phyloP scores from a whole-genome alignment of 2,329 filamentous ascomycete species.

The Scedosporium apiospermum region DNA sequence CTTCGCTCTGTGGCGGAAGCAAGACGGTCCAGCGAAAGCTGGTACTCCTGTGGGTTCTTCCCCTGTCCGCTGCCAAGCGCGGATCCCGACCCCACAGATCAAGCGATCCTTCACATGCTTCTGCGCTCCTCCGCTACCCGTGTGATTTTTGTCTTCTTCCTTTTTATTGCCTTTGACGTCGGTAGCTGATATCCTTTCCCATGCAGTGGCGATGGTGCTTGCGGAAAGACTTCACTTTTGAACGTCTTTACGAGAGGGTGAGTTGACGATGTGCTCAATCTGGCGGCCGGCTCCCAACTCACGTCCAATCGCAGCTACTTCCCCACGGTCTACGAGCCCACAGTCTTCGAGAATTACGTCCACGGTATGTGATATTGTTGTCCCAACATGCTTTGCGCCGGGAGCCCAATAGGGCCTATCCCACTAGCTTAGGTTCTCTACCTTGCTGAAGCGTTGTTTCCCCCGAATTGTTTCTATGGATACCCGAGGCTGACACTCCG shows the following conservation, averaged over 20 bases:
- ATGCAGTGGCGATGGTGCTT: constrained; percentile 84
- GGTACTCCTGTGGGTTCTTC: constrained; percentile 61
- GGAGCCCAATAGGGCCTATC: no score
- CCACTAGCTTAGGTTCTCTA: not conserved
- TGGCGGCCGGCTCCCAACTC: not conserved
- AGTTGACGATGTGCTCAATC: constrained; percentile 20
- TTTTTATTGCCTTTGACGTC: not conserved
- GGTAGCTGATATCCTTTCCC: not conserved
- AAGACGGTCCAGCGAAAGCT: constrained; percentile 94
- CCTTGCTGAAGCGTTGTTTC: constrained; percentile 12
- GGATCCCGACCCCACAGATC: not conserved
- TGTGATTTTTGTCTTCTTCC: not conserved
- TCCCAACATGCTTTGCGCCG: not conserved
- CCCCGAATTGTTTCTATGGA: not conserved
- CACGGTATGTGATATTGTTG: constrained; percentile 55
- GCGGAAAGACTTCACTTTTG: constrained; percentile 90
- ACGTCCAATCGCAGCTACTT: constrained; percentile 59
- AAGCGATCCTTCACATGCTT: not conserved
- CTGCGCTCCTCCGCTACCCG: not conserved
- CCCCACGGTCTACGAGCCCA: constrained; percentile 95
- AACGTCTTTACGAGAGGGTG: constrained; percentile 98
- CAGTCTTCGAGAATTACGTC: constrained; percentile 98
- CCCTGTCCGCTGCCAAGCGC: not conserved
- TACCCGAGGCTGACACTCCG: not conserved
- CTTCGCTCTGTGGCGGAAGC: constrained; percentile 53